A percentile compares a stretch with the other conserved stretches of the same genome.
Evolutionary conservation across 1,284 basidiomycete species (phyloP).

Genomic region (Cyathus pygmaeus): DNA sequence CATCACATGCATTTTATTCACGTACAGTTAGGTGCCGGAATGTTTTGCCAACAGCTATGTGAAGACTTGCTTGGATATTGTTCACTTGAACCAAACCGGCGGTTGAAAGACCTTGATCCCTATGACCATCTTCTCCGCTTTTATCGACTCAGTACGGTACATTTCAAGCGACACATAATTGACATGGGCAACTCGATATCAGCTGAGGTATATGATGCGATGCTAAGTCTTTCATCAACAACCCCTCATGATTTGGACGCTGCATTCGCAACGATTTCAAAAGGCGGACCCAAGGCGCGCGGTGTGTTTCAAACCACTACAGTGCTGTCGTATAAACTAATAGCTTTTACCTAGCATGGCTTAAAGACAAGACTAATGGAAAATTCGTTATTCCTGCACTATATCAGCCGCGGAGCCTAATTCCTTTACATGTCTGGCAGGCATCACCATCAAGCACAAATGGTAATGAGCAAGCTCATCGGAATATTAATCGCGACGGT

Average conservation of each 20-base stretch:
- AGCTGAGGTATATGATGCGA: conserved; percentile 14
- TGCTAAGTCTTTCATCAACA: conserved; percentile 30
- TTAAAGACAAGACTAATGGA: conserved; percentile 25
- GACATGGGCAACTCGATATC: conserved; percentile 12
- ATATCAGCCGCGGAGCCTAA: conserved; percentile 31
- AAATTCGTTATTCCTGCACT: conserved; percentile 28
- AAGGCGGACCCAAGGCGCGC: conserved; percentile 20
- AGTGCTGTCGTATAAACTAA: background rate
- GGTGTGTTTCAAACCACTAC: conserved; percentile 4
- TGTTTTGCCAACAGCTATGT: background rate
- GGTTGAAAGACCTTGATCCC: background rate
- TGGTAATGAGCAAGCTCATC: conserved; percentile 36
- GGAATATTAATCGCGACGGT: conserved; percentile 27
- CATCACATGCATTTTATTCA: background rate
- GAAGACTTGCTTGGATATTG: background rate
- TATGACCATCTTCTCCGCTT: conserved; percentile 28
- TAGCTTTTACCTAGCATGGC: conserved; percentile 23
- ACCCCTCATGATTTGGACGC: conserved; percentile 22
- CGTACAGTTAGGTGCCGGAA: background rate
- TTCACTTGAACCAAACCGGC: background rate
- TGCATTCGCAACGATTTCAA: conserved; percentile 18
- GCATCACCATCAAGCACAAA: conserved; percentile 29
- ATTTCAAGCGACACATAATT: conserved; percentile 26
- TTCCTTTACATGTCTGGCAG: conserved; percentile 31
- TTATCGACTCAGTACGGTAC: conserved; percentile 19